Evolutionary conservation across 2,329 filamentous ascomycete genomes (phyloP), one percentile per base, ranked within the genome.

Genomic region (Trichoderma sp.): DNA sequence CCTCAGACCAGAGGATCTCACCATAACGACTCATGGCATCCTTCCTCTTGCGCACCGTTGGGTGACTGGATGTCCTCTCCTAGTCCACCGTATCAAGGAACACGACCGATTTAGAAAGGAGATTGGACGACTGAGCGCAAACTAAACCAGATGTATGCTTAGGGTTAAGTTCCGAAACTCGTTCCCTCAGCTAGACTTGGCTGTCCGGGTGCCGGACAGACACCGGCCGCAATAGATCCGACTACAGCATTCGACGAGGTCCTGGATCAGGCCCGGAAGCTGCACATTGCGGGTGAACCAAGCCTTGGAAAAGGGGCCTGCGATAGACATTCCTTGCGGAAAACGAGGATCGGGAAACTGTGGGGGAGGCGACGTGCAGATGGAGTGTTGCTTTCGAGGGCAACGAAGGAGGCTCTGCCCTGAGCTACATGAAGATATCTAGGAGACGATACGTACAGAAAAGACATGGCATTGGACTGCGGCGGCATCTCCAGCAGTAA

Each of bases 151-250:
- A 83, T 79, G 77, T 82, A 80, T 83, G 83, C 86, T 91, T 97
- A 97, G 94, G 94, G 94, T 97, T 97, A 97, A 94, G 92, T 94
- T 94, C 92, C 92, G 89, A 90, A 81, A 83, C 80, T 83, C 83
- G 84, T 87, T 90, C 87, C 85, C 86, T 81, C 82, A 75, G 77
- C 72, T 72, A 66, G 71, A 75, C 79, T 78, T 80, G 81, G 78
- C 80, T 77, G 76, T 77, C 76, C 71, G 76, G 61, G 73, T 74
- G 75, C 74, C 75, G 71, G 65, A 80, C 78, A 75, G 78, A 77
- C 70, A 73, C 70, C 68, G 70, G 67, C 74, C 79, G 76, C 75
- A 76, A 78, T 76, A 75, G 69, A 76, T 80, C 83, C 82, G 74
- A 74, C 73, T 84, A 81, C 84, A 74, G 83, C 84, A 77, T 77